Percentiles rank a stretch among this genome's conserved stretches.
phyloP scores from a whole-genome alignment of 163 green algal genomes.

The Volvox carteri region DNA sequence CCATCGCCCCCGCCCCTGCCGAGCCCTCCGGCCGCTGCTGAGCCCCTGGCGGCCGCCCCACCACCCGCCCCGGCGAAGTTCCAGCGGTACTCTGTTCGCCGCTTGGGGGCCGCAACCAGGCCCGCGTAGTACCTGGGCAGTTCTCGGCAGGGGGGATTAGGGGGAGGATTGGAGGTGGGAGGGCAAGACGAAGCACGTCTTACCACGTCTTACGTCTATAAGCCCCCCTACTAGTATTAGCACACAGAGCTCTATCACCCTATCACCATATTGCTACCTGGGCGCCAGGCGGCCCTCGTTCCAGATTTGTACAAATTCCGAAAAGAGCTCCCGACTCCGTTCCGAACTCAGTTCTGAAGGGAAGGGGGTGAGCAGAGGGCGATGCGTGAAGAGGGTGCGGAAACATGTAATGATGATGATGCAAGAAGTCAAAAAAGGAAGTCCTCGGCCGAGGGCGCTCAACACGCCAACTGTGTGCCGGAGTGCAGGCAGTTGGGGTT shows the following conservation, averaged over 20 bases:
- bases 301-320: slow-evolving; percentile 48
- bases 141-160: not conserved
- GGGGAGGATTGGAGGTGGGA: not conserved
- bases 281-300: slow-evolving; percentile 50
- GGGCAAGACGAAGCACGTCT: too few species aligned
- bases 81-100: slow-evolving; percentile 53
- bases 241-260: too few species aligned
- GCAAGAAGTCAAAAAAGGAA: too few species aligned
- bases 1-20: not conserved
- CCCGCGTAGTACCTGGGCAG: slow-evolving; percentile 47
- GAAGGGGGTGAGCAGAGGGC: not conserved
- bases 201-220: too few species aligned
- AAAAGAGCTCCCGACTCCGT: slow-evolving; percentile 43
- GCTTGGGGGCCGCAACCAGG: slow-evolving; percentile 41
- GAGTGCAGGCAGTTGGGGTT: too few species aligned
- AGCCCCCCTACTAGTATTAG: too few species aligned
- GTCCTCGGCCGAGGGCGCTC: too few species aligned
- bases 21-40: not conserved
- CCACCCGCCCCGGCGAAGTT: not conserved
- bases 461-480: too few species aligned
- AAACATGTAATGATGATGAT: too few species aligned
- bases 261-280: not conserved
- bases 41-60: not conserved
- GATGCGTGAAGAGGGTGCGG: not conserved
- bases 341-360: slow-evolving; percentile 58